Percentiles rank a stretch among this genome's conserved stretches.
Conservation (phyloP, 2,329 filamentous ascomycete genomes). For the Colletotrichum eremochloae region DNA sequence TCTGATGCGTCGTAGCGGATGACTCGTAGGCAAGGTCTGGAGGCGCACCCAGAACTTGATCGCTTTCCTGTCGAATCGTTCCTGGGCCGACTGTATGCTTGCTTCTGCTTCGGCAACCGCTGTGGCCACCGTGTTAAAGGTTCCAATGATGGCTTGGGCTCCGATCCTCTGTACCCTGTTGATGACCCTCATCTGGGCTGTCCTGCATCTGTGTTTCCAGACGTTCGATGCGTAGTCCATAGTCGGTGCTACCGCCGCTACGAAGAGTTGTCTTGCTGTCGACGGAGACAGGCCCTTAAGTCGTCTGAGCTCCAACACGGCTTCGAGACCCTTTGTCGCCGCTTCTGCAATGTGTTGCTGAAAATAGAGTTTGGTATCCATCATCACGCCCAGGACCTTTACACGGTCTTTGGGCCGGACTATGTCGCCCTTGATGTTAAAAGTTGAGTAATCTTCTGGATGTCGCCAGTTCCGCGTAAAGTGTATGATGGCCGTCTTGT, state of each 20-base stretch:
- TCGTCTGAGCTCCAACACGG: too few relatives aligned
- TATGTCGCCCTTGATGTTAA: too few relatives aligned
- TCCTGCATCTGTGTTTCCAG: conserved; percentile 7
- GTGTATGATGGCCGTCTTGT: too few relatives aligned
- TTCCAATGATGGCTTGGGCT: conserved; percentile 22
- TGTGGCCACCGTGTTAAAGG: conserved; percentile 23
- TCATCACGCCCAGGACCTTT: too few relatives aligned
- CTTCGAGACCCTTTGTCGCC: too few relatives aligned
- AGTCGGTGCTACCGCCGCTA: not conserved
- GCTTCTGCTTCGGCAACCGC: conserved; percentile 34
- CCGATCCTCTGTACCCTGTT: not conserved
- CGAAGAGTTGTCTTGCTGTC: conserved; percentile 21
- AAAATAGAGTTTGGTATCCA: too few relatives aligned
- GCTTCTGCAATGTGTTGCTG: too few relatives aligned
- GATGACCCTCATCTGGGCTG: conserved; percentile 12
- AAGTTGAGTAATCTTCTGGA: too few relatives aligned
- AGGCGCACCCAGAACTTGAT: not conserved
- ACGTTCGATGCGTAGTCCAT: conserved; percentile 4
- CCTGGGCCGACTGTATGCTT: conserved; percentile 11
- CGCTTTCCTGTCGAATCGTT: conserved; percentile 1
- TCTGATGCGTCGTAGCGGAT: not conserved
- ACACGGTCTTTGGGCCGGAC: too few relatives aligned
- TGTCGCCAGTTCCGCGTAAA: too few relatives aligned
- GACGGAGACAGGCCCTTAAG: conserved; percentile 19
- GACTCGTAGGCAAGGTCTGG: not conserved